Percentiles rank a stretch among this genome's conserved stretches.
Conservation (phyloP, 1,284 basidiomycete genomes). For the Wolfiporia cocos region DNA sequence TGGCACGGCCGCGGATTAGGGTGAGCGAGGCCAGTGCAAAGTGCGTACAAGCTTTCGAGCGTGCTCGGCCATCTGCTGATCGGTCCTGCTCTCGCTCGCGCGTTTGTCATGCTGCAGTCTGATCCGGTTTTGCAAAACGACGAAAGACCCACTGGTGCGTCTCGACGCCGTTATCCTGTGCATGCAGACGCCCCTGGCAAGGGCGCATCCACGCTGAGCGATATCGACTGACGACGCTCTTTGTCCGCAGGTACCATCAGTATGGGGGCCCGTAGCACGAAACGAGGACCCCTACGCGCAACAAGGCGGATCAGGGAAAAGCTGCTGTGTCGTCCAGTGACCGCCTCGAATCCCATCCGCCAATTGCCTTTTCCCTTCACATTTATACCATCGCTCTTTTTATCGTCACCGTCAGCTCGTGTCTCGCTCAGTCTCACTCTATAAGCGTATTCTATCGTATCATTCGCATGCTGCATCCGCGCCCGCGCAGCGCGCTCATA, state of each 20-base stretch:
- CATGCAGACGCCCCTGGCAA: no score
- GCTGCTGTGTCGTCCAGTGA: conserved; percentile 51
- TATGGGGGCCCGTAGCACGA: conserved; percentile 93
- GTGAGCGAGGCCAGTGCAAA: conserved; percentile 89
- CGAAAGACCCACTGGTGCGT: conserved; percentile 21
- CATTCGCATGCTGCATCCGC: no score
- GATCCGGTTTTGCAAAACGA: conserved; percentile 61
- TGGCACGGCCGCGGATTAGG: conserved; percentile 80
- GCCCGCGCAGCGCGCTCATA: no score
- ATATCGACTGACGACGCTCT: neutral
- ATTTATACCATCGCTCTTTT: conserved; percentile 24
- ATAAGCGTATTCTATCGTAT: no score
- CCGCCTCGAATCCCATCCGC: conserved; percentile 6
- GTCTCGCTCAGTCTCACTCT: no score
- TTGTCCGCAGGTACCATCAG: conserved; percentile 68
- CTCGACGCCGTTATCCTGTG: no score
- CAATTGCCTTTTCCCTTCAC: conserved; percentile 7
- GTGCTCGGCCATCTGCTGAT: neutral
- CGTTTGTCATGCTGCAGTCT: conserved; percentile 42
- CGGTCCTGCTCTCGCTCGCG: neutral
- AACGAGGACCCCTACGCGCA: conserved; percentile 85
- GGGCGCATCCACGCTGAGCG: no score
- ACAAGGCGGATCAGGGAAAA: conserved; percentile 52
- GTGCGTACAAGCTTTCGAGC: conserved; percentile 41
- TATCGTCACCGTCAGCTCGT: conserved; percentile 7